Evolutionary conservation across 768 basidiomycete genomes (phyloP).

Genomic region (Paxillus ammoniavirescens): DNA sequence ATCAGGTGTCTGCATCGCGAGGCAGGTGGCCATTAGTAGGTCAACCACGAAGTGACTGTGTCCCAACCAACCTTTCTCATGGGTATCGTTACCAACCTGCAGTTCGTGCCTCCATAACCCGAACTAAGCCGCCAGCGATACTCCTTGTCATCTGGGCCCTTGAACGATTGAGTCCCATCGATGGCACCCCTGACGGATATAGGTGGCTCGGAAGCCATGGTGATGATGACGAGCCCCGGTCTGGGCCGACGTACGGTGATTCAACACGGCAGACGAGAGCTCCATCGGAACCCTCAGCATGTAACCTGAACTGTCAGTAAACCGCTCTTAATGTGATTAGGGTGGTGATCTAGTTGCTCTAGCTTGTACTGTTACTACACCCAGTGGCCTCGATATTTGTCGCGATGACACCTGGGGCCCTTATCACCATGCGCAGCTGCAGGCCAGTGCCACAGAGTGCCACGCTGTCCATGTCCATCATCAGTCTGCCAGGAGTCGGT

Average conservation of each 20-base stretch:
- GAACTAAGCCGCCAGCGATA: slow-evolving; percentile 26
- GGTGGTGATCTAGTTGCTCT: too few relatives aligned
- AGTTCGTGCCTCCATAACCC: slow-evolving; percentile 13
- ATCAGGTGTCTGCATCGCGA: slow-evolving; percentile 22
- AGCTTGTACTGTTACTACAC: too few relatives aligned
- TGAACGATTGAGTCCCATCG: slow-evolving; percentile 17
- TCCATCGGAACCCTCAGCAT: slow-evolving; percentile 18
- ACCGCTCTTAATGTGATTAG: too few relatives aligned
- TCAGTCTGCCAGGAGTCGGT: too few relatives aligned
- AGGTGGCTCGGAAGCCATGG: slow-evolving; percentile 12
- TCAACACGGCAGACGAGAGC: slow-evolving; percentile 21
- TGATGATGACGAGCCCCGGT: slow-evolving; percentile 18
- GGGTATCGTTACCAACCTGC: slow-evolving; percentile 14
- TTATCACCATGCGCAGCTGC: too few relatives aligned
- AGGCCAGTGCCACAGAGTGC: too few relatives aligned
- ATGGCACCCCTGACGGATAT: slow-evolving; percentile 7
- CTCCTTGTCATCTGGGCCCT: slow-evolving; percentile 18
- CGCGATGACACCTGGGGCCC: too few relatives aligned
- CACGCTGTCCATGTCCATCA: too few relatives aligned
- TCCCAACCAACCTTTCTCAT: not conserved
- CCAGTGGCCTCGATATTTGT: too few relatives aligned
- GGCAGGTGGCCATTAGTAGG: slow-evolving; percentile 27
- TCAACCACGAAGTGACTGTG: slow-evolving; percentile 19
- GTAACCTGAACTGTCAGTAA: slow-evolving; percentile 25
- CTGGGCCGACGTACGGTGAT: slow-evolving; percentile 31